Base-by-base conservation (phyloP, 352 stramenopile genomes). In the Lagenidium giganteum region DNA sequence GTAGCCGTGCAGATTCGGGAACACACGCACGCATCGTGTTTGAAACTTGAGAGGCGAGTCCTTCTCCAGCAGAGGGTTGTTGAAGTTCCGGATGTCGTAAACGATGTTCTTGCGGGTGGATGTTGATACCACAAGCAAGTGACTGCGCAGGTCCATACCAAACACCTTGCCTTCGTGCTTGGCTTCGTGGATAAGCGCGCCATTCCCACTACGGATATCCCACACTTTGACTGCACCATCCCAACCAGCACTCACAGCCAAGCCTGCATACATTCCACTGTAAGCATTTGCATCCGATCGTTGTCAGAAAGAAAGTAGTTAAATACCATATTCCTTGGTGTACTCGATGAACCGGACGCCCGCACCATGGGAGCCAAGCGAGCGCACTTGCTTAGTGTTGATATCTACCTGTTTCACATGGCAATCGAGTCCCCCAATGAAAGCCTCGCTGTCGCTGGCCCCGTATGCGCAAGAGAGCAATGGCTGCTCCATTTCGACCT, bases 41-140 rank as follows among this genome's bases (percentile, higher is more conserved):
- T 98, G 95, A 54, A 90, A 92, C 69, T 96, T 92, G 51, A 95
- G 64, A 46, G 75, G 75, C 44, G 66, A 95, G 39, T 93, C 70
- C n/a, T 77, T 70, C 38, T 61, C 42, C 44, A 92, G 51, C 16
- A 93, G 28, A 16, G 87, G 82, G 20, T 66, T 50, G 12, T 44
- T 48, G 7, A 85, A 73, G 45, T 89, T 87, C 25, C 87, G 66
- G 42, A 97, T 47, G 47, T 97, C 90, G 47, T 92, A 96, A 6
- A 88, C 63, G 43, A 56, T 67, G 68, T 77, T 57, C 40, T 80
- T 61, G 16, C 67, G 64, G 24, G 54, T 66, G 4, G 72, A 86
- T 30, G 67, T 83, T 5, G 53, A 76, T 13, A 72, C 61, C 4
- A 89, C 70, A 4, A 90, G 36, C 45, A 86, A 13, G 42, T 91